These are phyloP conservation scores for Nepenthes alata DNA, from an alignment of 179 eudicot genomes.

Conservation along the genomic window DNA sequence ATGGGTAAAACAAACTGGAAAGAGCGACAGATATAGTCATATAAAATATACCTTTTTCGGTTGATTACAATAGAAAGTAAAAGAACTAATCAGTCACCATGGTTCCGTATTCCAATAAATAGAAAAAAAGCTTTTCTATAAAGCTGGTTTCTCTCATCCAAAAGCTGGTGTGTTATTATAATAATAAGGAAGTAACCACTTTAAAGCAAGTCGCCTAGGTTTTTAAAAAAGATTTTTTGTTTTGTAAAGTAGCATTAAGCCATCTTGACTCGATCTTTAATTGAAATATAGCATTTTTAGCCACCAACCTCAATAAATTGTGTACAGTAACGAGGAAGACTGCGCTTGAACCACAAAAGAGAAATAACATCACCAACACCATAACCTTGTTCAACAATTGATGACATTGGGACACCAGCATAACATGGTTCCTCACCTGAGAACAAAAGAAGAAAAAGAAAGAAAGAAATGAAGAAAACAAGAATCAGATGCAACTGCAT, in stretches of 20 bases:
- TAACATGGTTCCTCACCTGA: constrained; percentile 96
- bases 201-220: too few relatives aligned
- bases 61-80: not conserved
- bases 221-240: too few relatives aligned
- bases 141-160: too few relatives aligned
- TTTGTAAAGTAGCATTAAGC: too few relatives aligned
- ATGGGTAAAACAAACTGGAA: too few relatives aligned
- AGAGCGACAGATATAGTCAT: too few relatives aligned
- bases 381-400: constrained; percentile 82
- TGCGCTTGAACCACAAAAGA: constrained; percentile 95
- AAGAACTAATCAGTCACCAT: not conserved
- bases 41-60: too few relatives aligned
- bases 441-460: constrained; percentile 6
- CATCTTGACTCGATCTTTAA: too few relatives aligned
- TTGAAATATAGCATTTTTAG: not conserved
- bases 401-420: constrained; percentile 97
- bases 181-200: too few relatives aligned
- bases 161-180: too few relatives aligned
- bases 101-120: too few relatives aligned
- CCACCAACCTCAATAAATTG: constrained; percentile 76
- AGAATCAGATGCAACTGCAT: not conserved
- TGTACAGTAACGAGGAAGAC: constrained; percentile 96
- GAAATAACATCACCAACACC: constrained; percentile 99
- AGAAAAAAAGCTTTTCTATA: too few relatives aligned
- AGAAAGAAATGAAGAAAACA: not conserved